These are phyloP conservation scores for Ilyonectria destructans DNA, from an alignment of 2,329 filamentous ascomycete species.

Conservation along the genomic window DNA sequence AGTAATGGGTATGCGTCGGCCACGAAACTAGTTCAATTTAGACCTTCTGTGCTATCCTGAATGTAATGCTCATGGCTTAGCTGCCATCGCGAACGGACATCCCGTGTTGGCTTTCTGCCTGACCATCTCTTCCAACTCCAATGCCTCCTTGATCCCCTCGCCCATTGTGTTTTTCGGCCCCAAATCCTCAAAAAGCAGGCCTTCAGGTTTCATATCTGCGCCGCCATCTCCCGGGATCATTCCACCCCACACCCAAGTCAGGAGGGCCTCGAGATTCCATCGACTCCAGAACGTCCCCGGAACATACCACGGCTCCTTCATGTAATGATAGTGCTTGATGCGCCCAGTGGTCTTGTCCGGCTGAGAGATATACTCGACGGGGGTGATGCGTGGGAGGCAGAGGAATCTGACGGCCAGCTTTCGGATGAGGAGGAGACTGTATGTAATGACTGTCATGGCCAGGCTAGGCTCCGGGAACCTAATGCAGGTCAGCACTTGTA, in stretches of 20 bases:
- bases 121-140: conserved; percentile 51
- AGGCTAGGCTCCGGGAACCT: conserved; percentile 64
- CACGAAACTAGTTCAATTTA: too few species aligned
- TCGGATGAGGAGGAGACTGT: conserved; percentile 66
- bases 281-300: conserved; percentile 73
- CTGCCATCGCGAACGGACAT: conserved; percentile 61
- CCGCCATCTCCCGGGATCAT: conserved; percentile 62
- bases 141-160: conserved; percentile 65
- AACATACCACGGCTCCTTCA: conserved; percentile 78
- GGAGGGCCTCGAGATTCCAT: conserved; percentile 72
- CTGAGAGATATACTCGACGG: conserved; percentile 59
- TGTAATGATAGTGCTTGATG: conserved; percentile 66
- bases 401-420: conserved; percentile 72
- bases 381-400: conserved; percentile 69
- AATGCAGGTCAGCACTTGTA: conserved; percentile 33
- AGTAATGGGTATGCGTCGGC: too few species aligned
- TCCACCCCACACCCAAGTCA: conserved; percentile 61
- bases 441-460: conserved; percentile 58
- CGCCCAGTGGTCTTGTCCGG: conserved; percentile 70
- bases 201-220: conserved; percentile 60
- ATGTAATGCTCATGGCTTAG: background rate
- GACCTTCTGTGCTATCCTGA: background rate
- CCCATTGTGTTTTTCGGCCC: conserved; percentile 72
- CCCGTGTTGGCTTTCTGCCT: conserved; percentile 51
- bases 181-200: conserved; percentile 72